Evolutionary conservation across 2,329 filamentous ascomycete species (phyloP).

Genomic region (Huntiella savannae): DNA sequence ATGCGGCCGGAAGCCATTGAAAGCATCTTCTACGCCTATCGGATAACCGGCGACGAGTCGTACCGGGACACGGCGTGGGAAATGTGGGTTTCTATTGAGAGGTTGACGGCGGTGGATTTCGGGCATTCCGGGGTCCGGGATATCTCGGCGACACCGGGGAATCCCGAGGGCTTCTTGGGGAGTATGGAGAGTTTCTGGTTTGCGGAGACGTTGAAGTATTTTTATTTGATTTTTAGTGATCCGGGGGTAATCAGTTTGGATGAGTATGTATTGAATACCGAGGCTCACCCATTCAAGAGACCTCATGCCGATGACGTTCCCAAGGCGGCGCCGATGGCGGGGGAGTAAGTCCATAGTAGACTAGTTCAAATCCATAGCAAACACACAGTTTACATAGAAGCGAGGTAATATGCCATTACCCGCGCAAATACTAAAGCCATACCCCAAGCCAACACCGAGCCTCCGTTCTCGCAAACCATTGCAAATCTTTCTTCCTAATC

Average conservation of each 20-base stretch:
- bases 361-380: too few species aligned
- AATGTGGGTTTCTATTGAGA: constrained; percentile 30
- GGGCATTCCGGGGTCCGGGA: constrained; percentile 28
- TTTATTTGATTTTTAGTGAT: constrained; percentile 51
- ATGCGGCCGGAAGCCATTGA: constrained; percentile 33
- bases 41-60: constrained; percentile 28
- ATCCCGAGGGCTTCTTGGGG: constrained; percentile 26
- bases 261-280: constrained; percentile 42
- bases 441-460: too few species aligned
- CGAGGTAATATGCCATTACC: too few species aligned
- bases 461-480: too few species aligned
- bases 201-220: constrained; percentile 57
- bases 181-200: constrained; percentile 59
- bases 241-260: constrained; percentile 46
- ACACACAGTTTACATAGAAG: too few species aligned
- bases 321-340: too few species aligned
- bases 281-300: constrained; percentile 27
- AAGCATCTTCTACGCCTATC: constrained; percentile 34
- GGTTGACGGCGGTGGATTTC: constrained; percentile 26
- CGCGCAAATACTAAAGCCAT: too few species aligned
- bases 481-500: too few species aligned
- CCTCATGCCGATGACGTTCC: not conserved
- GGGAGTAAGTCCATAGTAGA: too few species aligned
- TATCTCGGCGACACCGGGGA: constrained; percentile 19
- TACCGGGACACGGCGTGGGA: constrained; percentile 32